phyloP scores from a whole-genome alignment of 495 filamentous ascomycete species.

The Penicillium crystallinum region DNA sequence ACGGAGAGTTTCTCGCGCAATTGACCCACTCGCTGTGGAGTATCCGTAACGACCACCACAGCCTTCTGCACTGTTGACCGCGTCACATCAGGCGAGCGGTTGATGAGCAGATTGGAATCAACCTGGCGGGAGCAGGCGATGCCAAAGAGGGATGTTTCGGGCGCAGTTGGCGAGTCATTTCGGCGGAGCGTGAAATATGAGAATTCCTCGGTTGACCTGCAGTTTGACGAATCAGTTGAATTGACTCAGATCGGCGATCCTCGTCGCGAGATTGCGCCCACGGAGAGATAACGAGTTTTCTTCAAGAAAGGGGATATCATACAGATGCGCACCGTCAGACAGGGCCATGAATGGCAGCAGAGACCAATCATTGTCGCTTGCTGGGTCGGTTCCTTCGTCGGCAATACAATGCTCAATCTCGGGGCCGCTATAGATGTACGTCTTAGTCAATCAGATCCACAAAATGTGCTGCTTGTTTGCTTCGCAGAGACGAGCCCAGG shows the following conservation, averaged over 20 bases:
- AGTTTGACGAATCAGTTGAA: neutral
- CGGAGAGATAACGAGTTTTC: neutral
- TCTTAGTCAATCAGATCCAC: neutral
- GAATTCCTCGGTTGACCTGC: conserved; percentile 84
- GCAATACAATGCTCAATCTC: conserved; percentile 93
- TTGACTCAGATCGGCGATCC: neutral
- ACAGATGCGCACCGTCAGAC: conserved; percentile 93
- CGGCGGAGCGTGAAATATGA: conserved; percentile 93
- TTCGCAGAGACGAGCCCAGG: neutral
- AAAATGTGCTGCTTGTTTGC: neutral
- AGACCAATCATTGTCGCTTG: conserved; percentile 83
- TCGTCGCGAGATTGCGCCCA: neutral
- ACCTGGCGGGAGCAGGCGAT: conserved; percentile 94
- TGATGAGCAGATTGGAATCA: conserved; percentile 68
- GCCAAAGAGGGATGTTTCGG: conserved; percentile 87
- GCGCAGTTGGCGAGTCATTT: conserved; percentile 49
- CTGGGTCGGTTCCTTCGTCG: conserved; percentile 72
- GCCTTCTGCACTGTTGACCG: conserved; percentile 96
- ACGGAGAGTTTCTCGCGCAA: conserved; percentile 78
- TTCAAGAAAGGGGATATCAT: conserved; percentile 24
- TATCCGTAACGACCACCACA: conserved; percentile 93
- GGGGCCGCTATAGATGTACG: conserved; percentile 59
- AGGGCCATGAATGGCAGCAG: conserved; percentile 97
- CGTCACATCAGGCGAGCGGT: conserved; percentile 82
- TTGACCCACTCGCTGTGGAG: conserved; percentile 72